Base-by-base conservation (phyloP, 441 rosid species). In the Pelargonium australe region DNA sequence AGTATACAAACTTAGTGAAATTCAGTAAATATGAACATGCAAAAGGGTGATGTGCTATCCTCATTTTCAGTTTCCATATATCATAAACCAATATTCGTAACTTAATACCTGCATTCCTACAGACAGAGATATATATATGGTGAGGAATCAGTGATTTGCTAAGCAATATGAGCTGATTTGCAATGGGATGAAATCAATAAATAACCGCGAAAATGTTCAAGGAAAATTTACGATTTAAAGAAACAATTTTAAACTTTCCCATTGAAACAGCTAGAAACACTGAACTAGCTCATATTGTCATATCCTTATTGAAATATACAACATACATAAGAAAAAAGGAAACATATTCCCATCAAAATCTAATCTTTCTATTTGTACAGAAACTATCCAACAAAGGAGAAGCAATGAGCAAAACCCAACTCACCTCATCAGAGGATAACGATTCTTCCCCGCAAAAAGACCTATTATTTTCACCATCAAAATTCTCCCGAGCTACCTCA, bases 251-350 rank as follows among this genome's bases (percentile, higher is more conserved):
- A 72, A 70, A 73, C 76, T 53, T 75, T 75, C 63, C 69, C 43
- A 63, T 73, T 75, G 65, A 67, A 77, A 72, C 69, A 75, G 67
- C 69, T 68, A 70, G 75, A 19, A 63, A 68, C 45, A 65, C 55
- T 41, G 17, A 70, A 41, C 65, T 53, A 47, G 61, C 68, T 53
- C 61, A 58, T 58, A 19, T 34, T 49, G 64, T 47, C 66, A 64
- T 71, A 65, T 73, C 5, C 37, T 92, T 84, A 78, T 82, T 85
- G 68, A 71, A 68, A 85, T 92, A 72, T 88, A 88, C 92, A 88
- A 64, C 70, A 73, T 73, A 77, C 69, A 41, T 71, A 16, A 68
- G 28, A 44, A 55, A 61, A 71, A 14, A 31, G 5, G 66, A 47
- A 14, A 68, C 65, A 76, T 70, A 68, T 76, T 70, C 69, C 67